A percentile compares a stretch with the other conserved stretches of the same genome.
phyloP scores from a whole-genome alignment of 2,329 filamentous ascomycete species.

The Pseudovirgaria hyperparasitica region DNA sequence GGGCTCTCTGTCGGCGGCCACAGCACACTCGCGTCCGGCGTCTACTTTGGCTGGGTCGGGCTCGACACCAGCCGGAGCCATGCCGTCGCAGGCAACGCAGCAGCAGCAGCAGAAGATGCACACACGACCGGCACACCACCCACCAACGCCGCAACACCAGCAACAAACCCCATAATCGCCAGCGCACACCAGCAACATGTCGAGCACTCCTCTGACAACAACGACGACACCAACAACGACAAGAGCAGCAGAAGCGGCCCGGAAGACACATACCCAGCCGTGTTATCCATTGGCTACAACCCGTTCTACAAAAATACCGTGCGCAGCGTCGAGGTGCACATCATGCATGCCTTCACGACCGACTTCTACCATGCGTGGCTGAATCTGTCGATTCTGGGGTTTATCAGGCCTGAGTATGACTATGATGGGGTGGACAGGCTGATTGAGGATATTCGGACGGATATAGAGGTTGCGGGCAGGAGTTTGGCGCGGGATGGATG shows the following conservation, averaged over 20 bases:
- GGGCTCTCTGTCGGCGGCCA: slow-evolving; percentile 58
- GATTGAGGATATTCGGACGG: slow-evolving; percentile 75
- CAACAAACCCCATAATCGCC: slow-evolving; percentile 1
- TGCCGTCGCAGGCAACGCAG: slow-evolving; percentile 14
- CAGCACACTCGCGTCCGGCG: slow-evolving; percentile 55
- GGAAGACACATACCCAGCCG: slow-evolving; percentile 58
- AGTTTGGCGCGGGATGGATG: slow-evolving; percentile 60
- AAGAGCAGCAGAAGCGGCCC: slow-evolving; percentile 6
- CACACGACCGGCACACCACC: background rate
- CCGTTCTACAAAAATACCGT: slow-evolving; percentile 91
- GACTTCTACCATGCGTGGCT: slow-evolving; percentile 83
- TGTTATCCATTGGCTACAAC: slow-evolving; percentile 93
- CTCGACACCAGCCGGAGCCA: slow-evolving; percentile 43
- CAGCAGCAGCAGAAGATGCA: slow-evolving; percentile 2
- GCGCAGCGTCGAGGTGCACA: slow-evolving; percentile 78
- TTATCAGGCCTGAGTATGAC: slow-evolving; percentile 79
- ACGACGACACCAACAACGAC: slow-evolving; percentile 1
- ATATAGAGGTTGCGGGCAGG: slow-evolving; percentile 68
- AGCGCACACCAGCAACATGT: slow-evolving; percentile 3
- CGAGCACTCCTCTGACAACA: slow-evolving; percentile 3
- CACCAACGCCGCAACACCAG: slow-evolving; percentile 1
- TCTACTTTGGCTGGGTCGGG: slow-evolving; percentile 88
- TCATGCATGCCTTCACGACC: slow-evolving; percentile 60
- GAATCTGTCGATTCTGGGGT: slow-evolving; percentile 70
- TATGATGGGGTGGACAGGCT: slow-evolving; percentile 75